Evolutionary conservation across 2,329 filamentous ascomycete genomes (phyloP).

Genomic region (Stachybotrys chartarum): DNA sequence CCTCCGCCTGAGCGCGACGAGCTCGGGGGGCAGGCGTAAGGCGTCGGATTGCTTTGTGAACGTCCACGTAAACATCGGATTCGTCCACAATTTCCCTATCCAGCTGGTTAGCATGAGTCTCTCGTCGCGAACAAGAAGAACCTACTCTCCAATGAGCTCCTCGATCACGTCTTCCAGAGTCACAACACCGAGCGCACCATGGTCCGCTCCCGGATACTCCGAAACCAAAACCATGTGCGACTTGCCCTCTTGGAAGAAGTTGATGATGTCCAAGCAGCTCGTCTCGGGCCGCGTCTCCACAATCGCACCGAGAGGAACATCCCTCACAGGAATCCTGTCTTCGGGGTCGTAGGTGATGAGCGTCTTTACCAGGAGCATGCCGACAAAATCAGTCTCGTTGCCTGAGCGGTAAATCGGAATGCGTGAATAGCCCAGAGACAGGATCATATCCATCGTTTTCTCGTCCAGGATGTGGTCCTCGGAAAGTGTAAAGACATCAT

Average conservation of each 20-base stretch:
- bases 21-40: conserved; percentile 77
- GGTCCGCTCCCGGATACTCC: conserved; percentile 79
- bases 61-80: conserved; percentile 95
- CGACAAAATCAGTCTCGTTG: conserved; percentile 81
- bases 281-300: conserved; percentile 94
- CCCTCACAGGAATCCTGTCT: conserved; percentile 76
- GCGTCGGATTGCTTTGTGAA: conserved; percentile 94
- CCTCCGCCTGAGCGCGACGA: conserved; percentile 39
- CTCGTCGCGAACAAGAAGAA: conserved; percentile 14
- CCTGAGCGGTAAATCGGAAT: conserved; percentile 90
- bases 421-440: conserved; percentile 89
- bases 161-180: conserved; percentile 98
- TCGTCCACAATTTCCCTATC: conserved; percentile 93
- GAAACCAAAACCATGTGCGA: conserved; percentile 98
- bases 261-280: conserved; percentile 95
- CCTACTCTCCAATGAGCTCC: conserved; percentile 93
- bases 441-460: conserved; percentile 85
- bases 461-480: conserved; percentile 90
- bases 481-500: conserved; percentile 95
- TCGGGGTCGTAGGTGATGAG: conserved; percentile 98
- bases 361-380: conserved; percentile 98
- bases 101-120: conserved; percentile 11
- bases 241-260: conserved; percentile 99
- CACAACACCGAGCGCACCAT: conserved; percentile 86
- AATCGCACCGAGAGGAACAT: conserved; percentile 87